Percentiles rank a stretch among this genome's conserved stretches.
These are phyloP conservation scores for Acer negundo DNA, from an alignment of 345 rosid genomes.

Conservation along the genomic window DNA sequence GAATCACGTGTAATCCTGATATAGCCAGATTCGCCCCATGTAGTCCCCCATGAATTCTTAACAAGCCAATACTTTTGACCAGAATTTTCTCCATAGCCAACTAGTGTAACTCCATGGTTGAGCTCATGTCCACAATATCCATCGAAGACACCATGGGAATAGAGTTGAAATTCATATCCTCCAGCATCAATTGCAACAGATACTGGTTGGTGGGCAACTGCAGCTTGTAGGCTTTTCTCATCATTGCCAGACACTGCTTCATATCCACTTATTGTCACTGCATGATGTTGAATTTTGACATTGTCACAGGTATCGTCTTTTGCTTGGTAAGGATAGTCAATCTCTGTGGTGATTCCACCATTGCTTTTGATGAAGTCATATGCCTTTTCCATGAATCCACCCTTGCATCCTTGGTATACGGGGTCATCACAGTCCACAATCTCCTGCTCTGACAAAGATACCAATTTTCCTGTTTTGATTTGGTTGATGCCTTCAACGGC, in stretches of 20 bases:
- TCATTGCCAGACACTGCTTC: slow-evolving; percentile 36
- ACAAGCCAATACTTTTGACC: slow-evolving; percentile 71
- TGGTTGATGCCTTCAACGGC: slow-evolving; percentile 82
- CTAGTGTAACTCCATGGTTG: slow-evolving; percentile 77
- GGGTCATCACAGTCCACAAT: slow-evolving; percentile 72
- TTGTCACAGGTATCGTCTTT: slow-evolving; percentile 43
- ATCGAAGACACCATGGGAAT: slow-evolving; percentile 59
- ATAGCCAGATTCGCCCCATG: slow-evolving; percentile 91
- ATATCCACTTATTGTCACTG: slow-evolving; percentile 53
- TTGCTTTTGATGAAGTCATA: slow-evolving; percentile 46
- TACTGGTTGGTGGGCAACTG: slow-evolving; percentile 70
- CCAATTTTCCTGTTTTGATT: slow-evolving; percentile 61
- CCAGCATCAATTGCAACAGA: slow-evolving; percentile 83
- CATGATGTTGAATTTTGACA: slow-evolving; percentile 33
- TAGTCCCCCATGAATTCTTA: slow-evolving; percentile 88
- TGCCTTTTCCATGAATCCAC: slow-evolving; percentile 79
- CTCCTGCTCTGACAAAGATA: slow-evolving; percentile 81
- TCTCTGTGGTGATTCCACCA: slow-evolving; percentile 63
- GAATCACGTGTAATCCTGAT: slow-evolving; percentile 55
- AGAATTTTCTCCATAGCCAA: slow-evolving; percentile 67
- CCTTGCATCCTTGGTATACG: slow-evolving; percentile 64
- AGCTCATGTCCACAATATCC: slow-evolving; percentile 62
- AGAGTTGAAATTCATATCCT: slow-evolving; percentile 64
- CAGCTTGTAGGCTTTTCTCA: slow-evolving; percentile 60
- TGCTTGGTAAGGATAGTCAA: slow-evolving; percentile 64